A percentile compares a stretch with the other conserved stretches of the same genome.
phyloP scores from a whole-genome alignment of 495 filamentous ascomycete species.

The Penicillium robsamsonii region DNA sequence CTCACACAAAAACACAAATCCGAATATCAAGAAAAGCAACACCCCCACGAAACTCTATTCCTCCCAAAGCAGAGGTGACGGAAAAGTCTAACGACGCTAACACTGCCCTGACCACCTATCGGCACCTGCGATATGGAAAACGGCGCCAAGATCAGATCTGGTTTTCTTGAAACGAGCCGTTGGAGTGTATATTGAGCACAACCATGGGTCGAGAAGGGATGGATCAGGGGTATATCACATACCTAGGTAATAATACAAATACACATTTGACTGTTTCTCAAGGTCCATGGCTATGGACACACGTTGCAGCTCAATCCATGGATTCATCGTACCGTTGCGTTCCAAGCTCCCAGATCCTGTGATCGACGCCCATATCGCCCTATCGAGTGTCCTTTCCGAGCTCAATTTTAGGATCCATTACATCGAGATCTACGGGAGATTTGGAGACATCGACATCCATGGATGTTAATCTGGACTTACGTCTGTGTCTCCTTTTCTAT shows the following conservation, averaged over 20 bases:
- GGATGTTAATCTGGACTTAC: neutral
- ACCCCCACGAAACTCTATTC: neutral
- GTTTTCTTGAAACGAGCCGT: constrained; percentile 7
- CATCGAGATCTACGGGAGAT: constrained; percentile 1
- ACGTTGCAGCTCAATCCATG: constrained; percentile 5
- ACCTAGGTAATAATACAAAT: neutral
- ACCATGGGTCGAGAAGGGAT: constrained; percentile 1
- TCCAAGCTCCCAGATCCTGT: constrained; percentile 24
- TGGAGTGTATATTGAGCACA: neutral
- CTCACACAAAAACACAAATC: neutral
- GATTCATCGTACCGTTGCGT: constrained; percentile 20
- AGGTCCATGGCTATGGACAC: neutral
- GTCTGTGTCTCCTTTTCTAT: neutral
- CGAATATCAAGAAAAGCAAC: neutral
- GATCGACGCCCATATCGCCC: constrained; percentile 24
- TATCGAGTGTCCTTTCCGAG: constrained; percentile 12
- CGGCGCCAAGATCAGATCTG: constrained; percentile 11
- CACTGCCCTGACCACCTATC: constrained; percentile 1
- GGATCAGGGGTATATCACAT: constrained; percentile 3
- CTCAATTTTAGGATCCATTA: constrained; percentile 11
- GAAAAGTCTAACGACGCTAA: constrained; percentile 7
- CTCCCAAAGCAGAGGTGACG: neutral
- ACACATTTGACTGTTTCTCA: neutral
- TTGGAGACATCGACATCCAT: neutral
- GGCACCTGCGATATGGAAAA: constrained; percentile 2